These are phyloP conservation scores for Lophiotrema nucula DNA, from an alignment of 495 filamentous ascomycete species.

Conservation along the genomic window DNA sequence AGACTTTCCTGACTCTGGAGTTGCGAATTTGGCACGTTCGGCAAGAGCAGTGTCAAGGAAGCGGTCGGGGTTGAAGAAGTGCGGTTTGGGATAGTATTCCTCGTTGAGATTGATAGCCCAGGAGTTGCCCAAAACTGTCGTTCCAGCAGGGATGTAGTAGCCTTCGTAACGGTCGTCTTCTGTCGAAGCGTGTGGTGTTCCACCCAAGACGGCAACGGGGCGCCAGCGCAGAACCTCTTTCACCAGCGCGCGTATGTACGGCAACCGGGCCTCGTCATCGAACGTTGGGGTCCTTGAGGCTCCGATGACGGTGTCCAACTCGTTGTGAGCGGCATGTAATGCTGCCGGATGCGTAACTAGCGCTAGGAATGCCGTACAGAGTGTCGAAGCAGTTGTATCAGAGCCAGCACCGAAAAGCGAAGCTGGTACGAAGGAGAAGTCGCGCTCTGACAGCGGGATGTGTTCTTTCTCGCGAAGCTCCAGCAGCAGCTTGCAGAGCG, in stretches of 20 bases:
- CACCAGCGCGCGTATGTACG: constrained; percentile 51
- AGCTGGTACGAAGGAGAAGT: constrained; percentile 60
- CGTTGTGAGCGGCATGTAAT: constrained; percentile 53
- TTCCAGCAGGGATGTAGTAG: constrained; percentile 45
- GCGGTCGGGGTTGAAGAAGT: constrained; percentile 49
- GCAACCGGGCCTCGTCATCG: constrained; percentile 51
- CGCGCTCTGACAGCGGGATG: constrained; percentile 47
- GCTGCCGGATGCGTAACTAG: constrained; percentile 49
- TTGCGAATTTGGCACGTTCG: background rate
- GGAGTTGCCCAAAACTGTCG: constrained; percentile 61
- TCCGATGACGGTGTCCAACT: constrained; percentile 58
- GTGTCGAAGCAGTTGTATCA: constrained; percentile 63
- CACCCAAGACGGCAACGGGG: constrained; percentile 59
- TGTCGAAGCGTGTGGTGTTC: constrained; percentile 61
- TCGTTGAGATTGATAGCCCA: constrained; percentile 66
- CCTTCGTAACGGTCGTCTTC: constrained; percentile 56
- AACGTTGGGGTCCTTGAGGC: constrained; percentile 50
- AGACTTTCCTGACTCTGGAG: constrained; percentile 34
- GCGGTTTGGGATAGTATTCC: constrained; percentile 58
- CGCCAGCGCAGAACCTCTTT: constrained; percentile 63
- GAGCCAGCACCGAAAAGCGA: constrained; percentile 64
- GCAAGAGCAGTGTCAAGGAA: constrained; percentile 33
- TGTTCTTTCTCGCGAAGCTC: constrained; percentile 27
- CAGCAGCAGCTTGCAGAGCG: constrained; percentile 22
- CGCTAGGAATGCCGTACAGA: constrained; percentile 61